phyloP scores from a whole-genome alignment of 2,329 filamentous ascomycete species.

The Fusarium xylarioides region DNA sequence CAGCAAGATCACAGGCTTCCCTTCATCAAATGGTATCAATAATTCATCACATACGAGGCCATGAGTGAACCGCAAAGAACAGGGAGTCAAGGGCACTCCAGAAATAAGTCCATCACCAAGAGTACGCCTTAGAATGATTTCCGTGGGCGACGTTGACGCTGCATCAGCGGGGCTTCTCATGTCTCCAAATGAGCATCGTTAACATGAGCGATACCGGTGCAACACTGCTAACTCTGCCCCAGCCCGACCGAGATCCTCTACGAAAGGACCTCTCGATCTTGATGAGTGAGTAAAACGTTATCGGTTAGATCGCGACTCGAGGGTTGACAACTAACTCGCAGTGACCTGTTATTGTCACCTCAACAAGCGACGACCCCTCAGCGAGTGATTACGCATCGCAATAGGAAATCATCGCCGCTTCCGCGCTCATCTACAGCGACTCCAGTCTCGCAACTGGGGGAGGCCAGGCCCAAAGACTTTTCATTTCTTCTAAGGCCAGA shows the following conservation, averaged over 20 bases:
- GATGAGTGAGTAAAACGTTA: conserved; percentile 68
- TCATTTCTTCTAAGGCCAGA: conserved; percentile 81
- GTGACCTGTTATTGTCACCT: conserved; percentile 45
- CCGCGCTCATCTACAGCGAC: conserved; percentile 40
- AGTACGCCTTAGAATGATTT: conserved; percentile 40
- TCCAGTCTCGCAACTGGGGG: conserved; percentile 44
- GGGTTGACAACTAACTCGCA: not conserved
- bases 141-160: not conserved
- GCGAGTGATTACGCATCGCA: conserved; percentile 26
- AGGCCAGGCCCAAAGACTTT: conserved; percentile 69
- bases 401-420: conserved; percentile 40
- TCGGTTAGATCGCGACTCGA: not conserved
- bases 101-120: conserved; percentile 52
- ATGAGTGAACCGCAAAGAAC: conserved; percentile 46
- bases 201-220: not conserved
- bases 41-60: conserved; percentile 6
- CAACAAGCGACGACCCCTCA: conserved; percentile 42
- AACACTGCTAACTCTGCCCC: conserved; percentile 30
- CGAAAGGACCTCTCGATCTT: conserved; percentile 80
- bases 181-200: not conserved
- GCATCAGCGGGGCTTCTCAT: not conserved
- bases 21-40: conserved; percentile 12
- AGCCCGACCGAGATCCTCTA: conserved; percentile 74
- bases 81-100: conserved; percentile 45
- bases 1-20: conserved; percentile 10